Base-by-base conservation (phyloP, 768 basidiomycete genomes). In the Kwoniella sp. region DNA sequence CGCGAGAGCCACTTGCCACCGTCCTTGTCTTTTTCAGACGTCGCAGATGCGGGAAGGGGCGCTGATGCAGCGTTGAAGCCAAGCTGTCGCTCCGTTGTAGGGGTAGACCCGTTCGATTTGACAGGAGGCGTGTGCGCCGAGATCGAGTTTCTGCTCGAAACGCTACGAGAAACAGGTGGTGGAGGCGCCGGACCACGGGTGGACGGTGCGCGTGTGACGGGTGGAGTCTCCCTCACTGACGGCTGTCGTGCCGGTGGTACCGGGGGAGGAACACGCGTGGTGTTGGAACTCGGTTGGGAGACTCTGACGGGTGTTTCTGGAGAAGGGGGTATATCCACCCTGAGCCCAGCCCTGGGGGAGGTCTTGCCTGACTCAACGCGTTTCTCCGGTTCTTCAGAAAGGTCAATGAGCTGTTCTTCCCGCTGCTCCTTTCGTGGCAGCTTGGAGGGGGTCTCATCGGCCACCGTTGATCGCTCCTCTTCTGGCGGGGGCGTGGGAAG, bases 1-100 rank as follows among this genome's bases (percentile, higher is more conserved):
- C 59, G 31, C 3, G 51, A 48, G 38, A 60, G 46, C 62, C 62
- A 60, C 11, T 53, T 54, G 12, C 58, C 58, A 8, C 52, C 52
- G 12, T 46, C 46, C 22, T 50, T 54, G 17, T 53, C 52, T 31
- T 54, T 54, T n/a, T 44, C 44, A 15, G 42, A 32, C 10, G 53
- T 40, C 9, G 25, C 34, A 23, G 28, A n/a, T 12, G 20, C 41
- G 46, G 41, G 20, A 10, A 26, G 27, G 29, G 45, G 32, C 25
- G 33, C 41, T 42, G 19, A 32, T n/a, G 17, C 27, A 6, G 26
- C 23, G 44, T 22, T 34, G 23, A 48, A 38, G 8, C 19, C 46
- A 5, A 34, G 29, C 17, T 34, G 28, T 12, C 31, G 40, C 6
- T 42, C 40, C 5, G 20, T 22, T 5, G 20, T n/a, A 23, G 31